Base-by-base conservation (phyloP, 1,284 basidiomycete species). In the Trichosporon sp. region DNA sequence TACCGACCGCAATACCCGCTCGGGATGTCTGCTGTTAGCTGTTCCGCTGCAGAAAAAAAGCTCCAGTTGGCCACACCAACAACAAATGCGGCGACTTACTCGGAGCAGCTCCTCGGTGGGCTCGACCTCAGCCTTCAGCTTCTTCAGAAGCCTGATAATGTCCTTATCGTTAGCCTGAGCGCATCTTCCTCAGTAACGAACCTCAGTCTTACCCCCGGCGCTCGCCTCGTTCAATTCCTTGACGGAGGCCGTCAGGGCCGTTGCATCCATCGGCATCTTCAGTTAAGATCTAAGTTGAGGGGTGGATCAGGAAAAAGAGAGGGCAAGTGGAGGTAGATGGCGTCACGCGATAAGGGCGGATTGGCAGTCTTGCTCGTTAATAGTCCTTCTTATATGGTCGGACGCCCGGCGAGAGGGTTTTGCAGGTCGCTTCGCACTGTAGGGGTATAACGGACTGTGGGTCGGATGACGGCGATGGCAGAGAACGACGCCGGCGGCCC, bases 1-100 rank as follows among this genome's bases (percentile, higher is more conserved):
- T 97, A 58, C 93, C 94, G 2, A 98, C 91, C 0, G 92, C 91
- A 11, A 96, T 83, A 65, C 95, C 95, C 4, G 91, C 91, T 81
- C 91, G 93, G 73, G 91, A 93, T 78, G 71, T 65, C 73, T 73
- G 61, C 1, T 11, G 46, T 69, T 14, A 65, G 67, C 23, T 27
- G 19, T 10, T 1, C 7, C 9, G 40, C 19, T 7, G 5, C 32
- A 5, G 32, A 32, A 44, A 1, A 1, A 21, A n/a, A 23, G 21
- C 54, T 10, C 16, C 14, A 31, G 31, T 32, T n/a, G n/a, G 54
- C 5, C 29, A 9, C 4, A 7, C 10, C n/a, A 19, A 19, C 27
- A n/a, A 3, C n/a, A n/a, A 16, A n/a, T 19, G 9, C 6, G n/a
- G 10, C 25, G 70, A 85, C 90, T 74, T 77, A 95, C 94, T 82